Conservation (phyloP, 768 basidiomycete species). For the Hygrocybe punicea region DNA sequence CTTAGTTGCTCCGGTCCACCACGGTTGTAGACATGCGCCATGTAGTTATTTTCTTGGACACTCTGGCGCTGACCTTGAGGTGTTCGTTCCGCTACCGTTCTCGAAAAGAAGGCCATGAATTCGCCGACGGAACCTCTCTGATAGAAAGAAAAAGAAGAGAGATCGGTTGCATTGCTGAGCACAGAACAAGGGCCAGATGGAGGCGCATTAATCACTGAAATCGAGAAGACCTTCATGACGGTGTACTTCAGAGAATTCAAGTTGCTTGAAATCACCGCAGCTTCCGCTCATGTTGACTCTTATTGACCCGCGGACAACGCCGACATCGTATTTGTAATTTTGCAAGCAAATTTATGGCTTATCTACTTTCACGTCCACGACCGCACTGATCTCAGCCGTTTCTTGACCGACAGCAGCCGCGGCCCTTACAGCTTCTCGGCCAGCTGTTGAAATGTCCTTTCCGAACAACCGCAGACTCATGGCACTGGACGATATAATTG, state of each 20-base stretch:
- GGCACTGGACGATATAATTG: constrained; percentile 51
- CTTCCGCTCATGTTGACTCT: not conserved
- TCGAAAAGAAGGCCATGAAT: constrained; percentile 92
- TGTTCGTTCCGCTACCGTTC: constrained; percentile 89
- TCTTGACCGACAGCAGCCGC: not conserved
- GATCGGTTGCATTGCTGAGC: constrained; percentile 69
- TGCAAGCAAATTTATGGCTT: too few species aligned
- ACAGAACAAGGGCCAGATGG: constrained; percentile 59
- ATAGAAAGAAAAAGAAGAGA: constrained; percentile 92
- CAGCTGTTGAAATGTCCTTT: constrained; percentile 63
- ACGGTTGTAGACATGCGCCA: constrained; percentile 89
- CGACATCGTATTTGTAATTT: too few species aligned
- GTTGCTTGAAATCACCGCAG: not conserved
- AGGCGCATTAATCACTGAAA: constrained; percentile 70
- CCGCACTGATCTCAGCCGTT: not conserved
- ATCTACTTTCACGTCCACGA: not conserved
- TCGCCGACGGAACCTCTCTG: constrained; percentile 83
- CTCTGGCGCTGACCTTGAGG: constrained; percentile 86
- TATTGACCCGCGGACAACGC: not conserved
- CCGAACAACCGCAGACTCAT: constrained; percentile 83
- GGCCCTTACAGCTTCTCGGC: not conserved
- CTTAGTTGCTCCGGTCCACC: constrained; percentile 83
- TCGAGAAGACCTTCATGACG: constrained; percentile 81
- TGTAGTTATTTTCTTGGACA: constrained; percentile 90
- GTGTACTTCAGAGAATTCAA: not conserved